phyloP scores from a whole-genome alignment of 495 filamentous ascomycete species.

The Penicillium bovifimosum region DNA sequence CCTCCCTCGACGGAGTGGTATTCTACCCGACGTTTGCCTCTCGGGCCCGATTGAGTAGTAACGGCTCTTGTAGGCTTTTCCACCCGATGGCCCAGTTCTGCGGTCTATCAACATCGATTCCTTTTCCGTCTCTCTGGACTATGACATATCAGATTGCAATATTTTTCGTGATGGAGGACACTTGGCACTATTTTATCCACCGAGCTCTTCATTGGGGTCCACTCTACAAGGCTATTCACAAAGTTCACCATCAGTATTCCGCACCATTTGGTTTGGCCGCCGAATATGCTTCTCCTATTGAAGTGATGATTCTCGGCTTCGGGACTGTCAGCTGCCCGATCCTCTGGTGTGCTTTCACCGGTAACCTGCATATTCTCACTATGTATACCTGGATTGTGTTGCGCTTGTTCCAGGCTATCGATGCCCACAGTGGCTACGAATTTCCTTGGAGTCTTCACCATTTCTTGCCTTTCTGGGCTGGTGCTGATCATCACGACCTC shows the following conservation, averaged over 20 bases:
- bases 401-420: conserved; percentile 95
- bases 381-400: conserved; percentile 97
- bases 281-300: conserved; percentile 96
- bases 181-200: conserved; percentile 98
- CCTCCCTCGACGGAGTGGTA: conserved; percentile 13
- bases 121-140: conserved; percentile 76
- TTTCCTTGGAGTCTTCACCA: conserved; percentile 96
- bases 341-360: conserved; percentile 76
- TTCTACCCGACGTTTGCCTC: neutral
- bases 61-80: conserved; percentile 58
- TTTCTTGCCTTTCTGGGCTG: conserved; percentile 98
- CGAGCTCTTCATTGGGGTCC: conserved; percentile 92
- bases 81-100: conserved; percentile 95
- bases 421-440: conserved; percentile 94
- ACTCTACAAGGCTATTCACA: conserved; percentile 92
- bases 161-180: conserved; percentile 94
- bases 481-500: conserved; percentile 90
- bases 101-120: conserved; percentile 81
- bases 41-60: conserved; percentile 6
- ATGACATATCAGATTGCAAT: conserved; percentile 90
- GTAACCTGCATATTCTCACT: conserved; percentile 86
- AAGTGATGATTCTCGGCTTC: conserved; percentile 92
- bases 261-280: conserved; percentile 95
- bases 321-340: conserved; percentile 82
- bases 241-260: conserved; percentile 97